phyloP scores from a whole-genome alignment of 495 filamentous ascomycete species.

The Neurospora tetraspora region DNA sequence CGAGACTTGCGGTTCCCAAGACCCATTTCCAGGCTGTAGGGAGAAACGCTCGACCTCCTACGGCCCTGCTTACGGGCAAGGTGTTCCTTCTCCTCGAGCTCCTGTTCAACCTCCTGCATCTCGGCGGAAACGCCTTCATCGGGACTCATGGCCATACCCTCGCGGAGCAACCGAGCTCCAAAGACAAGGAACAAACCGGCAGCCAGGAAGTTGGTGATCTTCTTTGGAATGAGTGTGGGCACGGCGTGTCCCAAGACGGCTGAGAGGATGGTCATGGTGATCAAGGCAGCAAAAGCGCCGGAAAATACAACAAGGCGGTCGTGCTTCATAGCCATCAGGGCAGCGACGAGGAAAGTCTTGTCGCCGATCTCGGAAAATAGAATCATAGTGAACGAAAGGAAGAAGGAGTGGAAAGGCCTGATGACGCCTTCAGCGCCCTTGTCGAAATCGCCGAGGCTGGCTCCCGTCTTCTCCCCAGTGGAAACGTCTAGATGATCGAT shows the following conservation, averaged over 20 bases:
- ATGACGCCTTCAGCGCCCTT: constrained; percentile 54
- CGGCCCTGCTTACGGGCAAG: constrained; percentile 44
- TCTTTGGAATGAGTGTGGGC: constrained; percentile 80
- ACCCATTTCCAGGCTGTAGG: constrained; percentile 57
- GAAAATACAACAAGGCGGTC: constrained; percentile 87
- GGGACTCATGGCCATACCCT: constrained; percentile 78
- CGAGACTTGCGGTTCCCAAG: constrained; percentile 45
- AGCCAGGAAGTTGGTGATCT: constrained; percentile 77
- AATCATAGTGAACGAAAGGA: constrained; percentile 94
- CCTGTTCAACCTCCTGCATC: constrained; percentile 93
- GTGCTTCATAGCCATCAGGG: constrained; percentile 98
- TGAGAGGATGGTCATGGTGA: constrained; percentile 93
- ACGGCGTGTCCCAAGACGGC: constrained; percentile 92
- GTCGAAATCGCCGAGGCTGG: constrained; percentile 19
- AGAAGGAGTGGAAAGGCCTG: constrained; percentile 80
- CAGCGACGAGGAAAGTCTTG: constrained; percentile 96
- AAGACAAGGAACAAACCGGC: constrained; percentile 82
- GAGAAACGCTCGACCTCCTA: constrained; percentile 46
- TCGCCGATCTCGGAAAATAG: constrained; percentile 95
- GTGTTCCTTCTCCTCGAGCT: constrained; percentile 90
- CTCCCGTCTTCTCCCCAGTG: constrained; percentile 30
- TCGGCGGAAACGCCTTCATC: constrained; percentile 87
- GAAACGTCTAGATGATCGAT: constrained; percentile 60
- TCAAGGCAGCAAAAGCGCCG: constrained; percentile 81
- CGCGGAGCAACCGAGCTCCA: constrained; percentile 72